Base-by-base conservation (phyloP, 768 basidiomycete species). In the Naganishia antarctica region DNA sequence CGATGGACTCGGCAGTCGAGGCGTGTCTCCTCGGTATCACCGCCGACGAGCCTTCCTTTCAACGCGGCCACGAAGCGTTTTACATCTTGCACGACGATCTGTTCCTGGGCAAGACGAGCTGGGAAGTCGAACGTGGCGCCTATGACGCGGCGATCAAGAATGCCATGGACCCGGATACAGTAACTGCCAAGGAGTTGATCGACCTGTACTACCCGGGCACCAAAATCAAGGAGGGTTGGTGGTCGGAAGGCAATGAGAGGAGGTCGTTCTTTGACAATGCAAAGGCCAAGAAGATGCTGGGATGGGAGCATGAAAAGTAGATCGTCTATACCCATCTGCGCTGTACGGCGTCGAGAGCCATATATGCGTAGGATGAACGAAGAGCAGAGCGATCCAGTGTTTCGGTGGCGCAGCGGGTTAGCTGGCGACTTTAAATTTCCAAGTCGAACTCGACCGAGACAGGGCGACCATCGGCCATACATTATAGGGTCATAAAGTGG, bases 21-120 rank as follows among this genome's bases (percentile, higher is more conserved):
- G 86, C 87, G 0, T 87, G 87, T 72, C 71, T 88, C 7, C 79
- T 83, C 26, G 85, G 86, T 0, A 70, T 88, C 7, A 80, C 81
- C 1, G 76, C 77, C 6, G 79, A 81, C 23, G 77, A 73, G 41
- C 61, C 67, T 61, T 48, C 49, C n/a, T 64, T 64, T 21, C 4
- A 0, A 7, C 4, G 16, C 4, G 73, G 86, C 1, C 86, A 87
- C 61, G 87, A 90, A 70, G 79, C 77, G 4, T 89, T 89, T 76
- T 85, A 86, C 75, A 84, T 89, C 65, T 81, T 78, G 7, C 83
- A 85, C n/a, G 83, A 85, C 16, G 81, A 81, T 32, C 82, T 81
- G 21, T 80, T 81, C 6, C 78, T 73, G 16, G 62, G 62, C 0
- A 51, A 63, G 15, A 50, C 23, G 43, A 43, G 26, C 25, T 25